A percentile compares a stretch with the other conserved stretches of the same genome.
Evolutionary conservation across 169 alveolate species (phyloP).

Genomic region (Plasmodium gallinaceum): DNA sequence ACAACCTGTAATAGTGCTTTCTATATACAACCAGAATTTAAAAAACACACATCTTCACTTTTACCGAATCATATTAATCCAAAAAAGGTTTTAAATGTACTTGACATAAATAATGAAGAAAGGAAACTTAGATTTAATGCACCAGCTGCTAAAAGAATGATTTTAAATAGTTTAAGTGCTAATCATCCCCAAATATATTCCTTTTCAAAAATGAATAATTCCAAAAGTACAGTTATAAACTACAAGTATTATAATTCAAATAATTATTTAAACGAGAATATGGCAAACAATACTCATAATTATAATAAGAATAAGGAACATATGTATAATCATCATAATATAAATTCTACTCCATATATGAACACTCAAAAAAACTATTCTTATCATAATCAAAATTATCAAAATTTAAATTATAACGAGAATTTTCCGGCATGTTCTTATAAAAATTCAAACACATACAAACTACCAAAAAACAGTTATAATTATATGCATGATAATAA

Average conservation of each 20-base stretch:
- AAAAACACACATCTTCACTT: slow-evolving; percentile 55
- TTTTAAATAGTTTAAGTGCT: slow-evolving; percentile 59
- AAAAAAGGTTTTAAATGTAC: slow-evolving; percentile 48
- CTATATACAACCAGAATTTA: slow-evolving; percentile 70
- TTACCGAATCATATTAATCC: slow-evolving; percentile 68
- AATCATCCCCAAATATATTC: slow-evolving; percentile 72
- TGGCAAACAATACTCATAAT: not conserved
- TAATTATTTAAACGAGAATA: slow-evolving; percentile 1
- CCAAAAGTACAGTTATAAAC: slow-evolving; percentile 10
- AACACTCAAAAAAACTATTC: slow-evolving; percentile 18
- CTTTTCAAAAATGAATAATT: slow-evolving; percentile 4
- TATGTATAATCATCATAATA: not conserved
- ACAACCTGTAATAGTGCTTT: slow-evolving; percentile 72
- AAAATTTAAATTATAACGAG: slow-evolving; percentile 32
- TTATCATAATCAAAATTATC: slow-evolving; percentile 34
- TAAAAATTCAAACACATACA: slow-evolving; percentile 13
- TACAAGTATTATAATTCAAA: slow-evolving; percentile 2
- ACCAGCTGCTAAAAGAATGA: slow-evolving; percentile 73
- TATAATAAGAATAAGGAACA: not conserved
- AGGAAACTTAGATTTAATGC: slow-evolving; percentile 72
- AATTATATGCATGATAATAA: slow-evolving; percentile 26
- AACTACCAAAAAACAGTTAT: slow-evolving; percentile 10
- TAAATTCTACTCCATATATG: not conserved
- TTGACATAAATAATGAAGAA: slow-evolving; percentile 74
- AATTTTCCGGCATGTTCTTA: slow-evolving; percentile 21